Percentiles rank a stretch among this genome's conserved stretches.
Conservation (phyloP, 2,329 filamentous ascomycete genomes). For the Peltaster fructicola region DNA sequence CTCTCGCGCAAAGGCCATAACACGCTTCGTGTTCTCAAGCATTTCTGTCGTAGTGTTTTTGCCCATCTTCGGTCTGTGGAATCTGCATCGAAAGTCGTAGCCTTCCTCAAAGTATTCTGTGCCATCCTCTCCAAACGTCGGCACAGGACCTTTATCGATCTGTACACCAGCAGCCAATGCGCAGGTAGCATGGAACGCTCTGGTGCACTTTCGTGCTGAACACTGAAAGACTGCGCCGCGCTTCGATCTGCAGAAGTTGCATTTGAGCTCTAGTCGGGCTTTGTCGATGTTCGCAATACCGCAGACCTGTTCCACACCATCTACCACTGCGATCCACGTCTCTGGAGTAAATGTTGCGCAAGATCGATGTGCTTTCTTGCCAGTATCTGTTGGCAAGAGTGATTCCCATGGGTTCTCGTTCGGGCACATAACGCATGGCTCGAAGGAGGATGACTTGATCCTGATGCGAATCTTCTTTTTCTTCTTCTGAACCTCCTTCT, state of each 20-base stretch:
- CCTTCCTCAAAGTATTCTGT: conserved; percentile 83
- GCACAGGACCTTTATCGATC: conserved; percentile 70
- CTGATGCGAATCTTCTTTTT: conserved; percentile 65
- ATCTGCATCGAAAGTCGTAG: conserved; percentile 86
- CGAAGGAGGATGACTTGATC: conserved; percentile 50
- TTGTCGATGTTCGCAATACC: conserved; percentile 72
- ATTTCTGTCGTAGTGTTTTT: conserved; percentile 42
- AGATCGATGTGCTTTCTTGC: conserved; percentile 67
- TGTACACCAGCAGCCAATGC: conserved; percentile 83
- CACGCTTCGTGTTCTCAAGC: conserved; percentile 51
- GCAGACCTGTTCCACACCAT: conserved; percentile 55
- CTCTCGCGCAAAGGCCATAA: conserved; percentile 48
- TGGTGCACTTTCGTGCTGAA: conserved; percentile 80
- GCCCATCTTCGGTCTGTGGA: conserved; percentile 76
- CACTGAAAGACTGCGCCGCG: conserved; percentile 96
- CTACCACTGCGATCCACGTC: conserved; percentile 59
- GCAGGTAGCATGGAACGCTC: conserved; percentile 89
- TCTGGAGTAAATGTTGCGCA: conserved; percentile 87
- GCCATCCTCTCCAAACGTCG: conserved; percentile 76
- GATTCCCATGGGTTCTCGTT: conserved; percentile 71
- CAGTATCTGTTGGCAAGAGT: conserved; percentile 74
- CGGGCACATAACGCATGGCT: conserved; percentile 81
- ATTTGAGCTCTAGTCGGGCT: conserved; percentile 78
- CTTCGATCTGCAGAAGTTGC: conserved; percentile 84
- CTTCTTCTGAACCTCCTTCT: conserved; percentile 36